phyloP scores from a whole-genome alignment of 352 stramenopile genomes.

The Globisporangium camurandrum region DNA sequence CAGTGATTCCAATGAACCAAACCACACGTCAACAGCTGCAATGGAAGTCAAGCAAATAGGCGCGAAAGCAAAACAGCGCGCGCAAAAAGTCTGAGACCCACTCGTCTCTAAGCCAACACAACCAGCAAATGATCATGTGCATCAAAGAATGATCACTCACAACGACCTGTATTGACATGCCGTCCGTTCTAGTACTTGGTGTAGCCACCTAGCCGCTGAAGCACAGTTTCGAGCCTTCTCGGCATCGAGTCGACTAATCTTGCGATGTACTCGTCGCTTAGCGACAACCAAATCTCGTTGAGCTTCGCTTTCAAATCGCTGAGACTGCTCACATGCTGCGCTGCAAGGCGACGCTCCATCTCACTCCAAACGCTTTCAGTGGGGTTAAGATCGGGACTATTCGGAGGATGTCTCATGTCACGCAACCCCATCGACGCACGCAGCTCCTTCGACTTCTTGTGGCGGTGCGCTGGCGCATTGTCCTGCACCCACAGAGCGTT shows the following conservation, averaged over 20 bases:
- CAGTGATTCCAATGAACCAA: background rate
- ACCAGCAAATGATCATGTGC: too few species aligned
- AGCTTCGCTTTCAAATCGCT: background rate
- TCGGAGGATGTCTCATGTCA: background rate
- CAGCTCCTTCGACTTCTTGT: background rate
- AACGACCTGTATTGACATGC: background rate
- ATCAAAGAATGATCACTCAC: background rate
- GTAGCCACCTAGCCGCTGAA: background rate
- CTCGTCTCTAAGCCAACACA: too few species aligned
- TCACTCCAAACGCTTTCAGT: background rate
- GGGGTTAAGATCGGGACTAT: slow-evolving; percentile 1
- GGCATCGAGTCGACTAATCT: background rate
- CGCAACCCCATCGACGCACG: background rate
- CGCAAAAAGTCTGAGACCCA: background rate
- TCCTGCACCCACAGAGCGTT: slow-evolving; percentile 1
- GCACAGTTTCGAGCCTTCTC: background rate
- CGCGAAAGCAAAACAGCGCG: background rate
- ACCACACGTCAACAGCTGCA: background rate
- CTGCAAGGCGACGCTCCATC: background rate
- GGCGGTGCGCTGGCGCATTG: background rate
- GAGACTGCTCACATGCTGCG: background rate
- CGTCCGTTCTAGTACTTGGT: slow-evolving; percentile 1
- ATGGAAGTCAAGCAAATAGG: background rate
- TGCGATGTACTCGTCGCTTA: background rate
- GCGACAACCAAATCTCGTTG: background rate